phyloP scores from a whole-genome alignment of 192 early-diverging fungal genomes.

The Haplosporangium gracile region DNA sequence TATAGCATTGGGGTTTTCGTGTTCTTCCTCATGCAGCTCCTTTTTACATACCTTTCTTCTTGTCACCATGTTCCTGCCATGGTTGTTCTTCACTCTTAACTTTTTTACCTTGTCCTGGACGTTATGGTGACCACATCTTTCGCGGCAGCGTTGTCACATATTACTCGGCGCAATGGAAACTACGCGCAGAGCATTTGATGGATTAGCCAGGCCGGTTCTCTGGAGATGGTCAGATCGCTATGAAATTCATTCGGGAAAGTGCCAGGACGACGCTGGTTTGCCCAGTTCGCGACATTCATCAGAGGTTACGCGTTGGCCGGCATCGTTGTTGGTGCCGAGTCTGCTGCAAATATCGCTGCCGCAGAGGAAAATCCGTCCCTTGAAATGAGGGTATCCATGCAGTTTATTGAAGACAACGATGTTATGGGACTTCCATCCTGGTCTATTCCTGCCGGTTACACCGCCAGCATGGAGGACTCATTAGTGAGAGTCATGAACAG shows the following conservation, averaged over 20 bases:
- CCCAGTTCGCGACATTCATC: neutral
- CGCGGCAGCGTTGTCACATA: slow-evolving; percentile 1
- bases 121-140: slow-evolving; percentile 3
- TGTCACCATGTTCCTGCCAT: slow-evolving; percentile 3
- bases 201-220: slow-evolving; percentile 1
- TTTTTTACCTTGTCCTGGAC: slow-evolving; percentile 1
- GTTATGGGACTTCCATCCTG: neutral
- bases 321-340: neutral
- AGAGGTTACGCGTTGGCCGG: neutral
- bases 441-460: neutral
- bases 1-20: neutral
- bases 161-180: neutral
- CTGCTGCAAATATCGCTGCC: neutral
- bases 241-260: neutral
- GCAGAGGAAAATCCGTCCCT: neutral
- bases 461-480: neutral
- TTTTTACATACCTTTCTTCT: neutral
- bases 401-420: neutral
- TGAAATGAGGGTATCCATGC: neutral
- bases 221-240: neutral
- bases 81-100: slow-evolving; percentile 11
- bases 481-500: neutral
- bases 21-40: neutral
- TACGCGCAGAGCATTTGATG: slow-evolving; percentile 19
- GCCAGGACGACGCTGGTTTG: neutral